Conservation (phyloP, 805 yeast genomes). For the Debaryomyces tyrocola region DNA sequence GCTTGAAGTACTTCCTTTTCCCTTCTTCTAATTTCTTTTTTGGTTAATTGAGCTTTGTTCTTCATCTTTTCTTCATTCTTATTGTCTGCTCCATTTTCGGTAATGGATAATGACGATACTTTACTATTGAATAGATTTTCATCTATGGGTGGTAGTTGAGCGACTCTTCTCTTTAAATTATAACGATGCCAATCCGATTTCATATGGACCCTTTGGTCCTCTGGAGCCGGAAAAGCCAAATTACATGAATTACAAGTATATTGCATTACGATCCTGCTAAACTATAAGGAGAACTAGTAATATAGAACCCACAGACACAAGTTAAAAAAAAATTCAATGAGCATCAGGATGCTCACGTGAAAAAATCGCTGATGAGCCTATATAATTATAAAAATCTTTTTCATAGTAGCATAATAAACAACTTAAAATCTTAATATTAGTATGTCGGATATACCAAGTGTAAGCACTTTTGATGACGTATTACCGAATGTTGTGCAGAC, state of each 20-base stretch:
- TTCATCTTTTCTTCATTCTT: conserved; percentile 12
- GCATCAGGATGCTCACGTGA: neutral
- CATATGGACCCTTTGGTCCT: conserved; percentile 89
- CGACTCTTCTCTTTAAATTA: conserved; percentile 90
- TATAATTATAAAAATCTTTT: neutral
- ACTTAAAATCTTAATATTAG: neutral
- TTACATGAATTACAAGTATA: conserved; percentile 87
- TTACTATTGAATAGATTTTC: conserved; percentile 40
- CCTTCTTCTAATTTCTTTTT: conserved; percentile 50
- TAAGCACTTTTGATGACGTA: conserved; percentile 15
- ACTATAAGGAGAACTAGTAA: too few species aligned
- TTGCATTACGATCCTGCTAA: conserved; percentile 7
- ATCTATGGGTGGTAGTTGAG: conserved; percentile 49
- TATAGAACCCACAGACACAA: too few species aligned
- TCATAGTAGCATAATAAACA: neutral
- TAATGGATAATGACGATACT: conserved; percentile 18
- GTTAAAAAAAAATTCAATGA: neutral
- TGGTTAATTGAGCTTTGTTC: conserved; percentile 29
- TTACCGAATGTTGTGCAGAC: conserved; percentile 54
- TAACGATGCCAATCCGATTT: conserved; percentile 98
- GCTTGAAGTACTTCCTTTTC: conserved; percentile 51
- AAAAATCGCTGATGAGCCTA: neutral
- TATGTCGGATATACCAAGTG: conserved; percentile 1
- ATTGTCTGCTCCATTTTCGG: conserved; percentile 14
- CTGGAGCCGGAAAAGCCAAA: conserved; percentile 77